Evolutionary conservation across 441 rosid genomes (phyloP).

Genomic region (Pelargonium australe): DNA sequence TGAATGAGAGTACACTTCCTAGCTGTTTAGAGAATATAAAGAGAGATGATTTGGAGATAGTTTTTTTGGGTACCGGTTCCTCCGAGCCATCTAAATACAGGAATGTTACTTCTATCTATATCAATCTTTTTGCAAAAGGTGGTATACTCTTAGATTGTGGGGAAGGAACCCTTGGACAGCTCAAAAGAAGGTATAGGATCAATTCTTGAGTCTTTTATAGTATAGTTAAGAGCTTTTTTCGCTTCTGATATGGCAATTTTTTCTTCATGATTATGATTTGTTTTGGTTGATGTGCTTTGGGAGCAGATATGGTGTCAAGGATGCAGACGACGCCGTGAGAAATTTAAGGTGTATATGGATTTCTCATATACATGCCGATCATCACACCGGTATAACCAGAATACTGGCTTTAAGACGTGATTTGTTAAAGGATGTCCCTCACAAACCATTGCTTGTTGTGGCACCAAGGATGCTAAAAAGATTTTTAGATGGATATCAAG

Average conservation of each 20-base stretch:
- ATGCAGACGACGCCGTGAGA: constrained; percentile 61
- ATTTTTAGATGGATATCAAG: constrained; percentile 83
- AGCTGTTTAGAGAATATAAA: constrained; percentile 64
- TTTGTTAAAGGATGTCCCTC: constrained; percentile 52
- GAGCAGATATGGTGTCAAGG: constrained; percentile 62
- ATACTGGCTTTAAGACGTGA: constrained; percentile 70
- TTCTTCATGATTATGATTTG: not conserved
- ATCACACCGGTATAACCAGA: constrained; percentile 80
- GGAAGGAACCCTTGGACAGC: constrained; percentile 92
- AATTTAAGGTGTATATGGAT: constrained; percentile 75
- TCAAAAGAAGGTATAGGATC: constrained; percentile 64
- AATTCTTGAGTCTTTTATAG: not conserved
- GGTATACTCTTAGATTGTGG: constrained; percentile 86
- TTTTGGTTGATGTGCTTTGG: constrained; percentile 13
- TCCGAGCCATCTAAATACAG: constrained; percentile 96
- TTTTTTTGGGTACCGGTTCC: constrained; percentile 87
- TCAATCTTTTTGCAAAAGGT: constrained; percentile 72
- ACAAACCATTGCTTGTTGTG: constrained; percentile 70
- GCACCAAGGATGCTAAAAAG: constrained; percentile 74
- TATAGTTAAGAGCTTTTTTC: not conserved
- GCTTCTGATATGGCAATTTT: not conserved
- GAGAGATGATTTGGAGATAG: constrained; percentile 85
- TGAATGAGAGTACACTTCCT: constrained; percentile 48
- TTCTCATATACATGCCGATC: constrained; percentile 96
- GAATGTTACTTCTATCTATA: constrained; percentile 67